Base-by-base conservation (phyloP, 768 basidiomycete species). In the Pulveroboletus sp. region DNA sequence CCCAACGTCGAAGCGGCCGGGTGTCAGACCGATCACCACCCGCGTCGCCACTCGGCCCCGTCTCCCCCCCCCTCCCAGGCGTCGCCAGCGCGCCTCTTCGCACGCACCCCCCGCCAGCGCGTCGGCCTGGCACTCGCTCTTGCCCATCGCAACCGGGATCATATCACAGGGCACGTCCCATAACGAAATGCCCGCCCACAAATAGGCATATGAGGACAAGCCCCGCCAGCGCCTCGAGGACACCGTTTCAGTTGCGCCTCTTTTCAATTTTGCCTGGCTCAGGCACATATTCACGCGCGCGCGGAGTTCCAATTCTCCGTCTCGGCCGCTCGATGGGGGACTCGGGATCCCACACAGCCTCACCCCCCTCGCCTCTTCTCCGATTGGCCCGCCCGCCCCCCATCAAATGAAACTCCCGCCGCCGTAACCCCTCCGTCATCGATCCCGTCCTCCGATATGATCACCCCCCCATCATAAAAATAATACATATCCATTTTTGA, bases 181-280 rank as follows among this genome's bases (percentile, higher is more conserved):
- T 61, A 52, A 62, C 57, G 52, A 58, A 43, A 54, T 45, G 2
- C 30, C 30, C 27, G 31, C 56, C 57, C 51, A 10, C 57, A 56
- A 58, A 57, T 65, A 30, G 66, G 0, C 26, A 65, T 68, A 65
- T 68, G 50, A 53, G 27, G 7, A 32, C 31, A 32, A 40, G 21
- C 21, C 26, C 42, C 43, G 39, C 49, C 51, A 52, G 36, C 47
- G 47, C 52, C 53, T 65, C 63, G 63, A 65, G 57, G 41, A 41
- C 49, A 65, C 52, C 56, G 63, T 65, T 67, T 65, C 63, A 65
- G 65, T 57, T 63, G 33, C 64, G 41, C 6, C 53, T 57, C 51
- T 49, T 45, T 52, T 52, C 62, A 66, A 51, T 55, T 61, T 63
- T 53, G 57, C 47, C 51, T 42, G 37, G 30, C 3, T 46, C 64